phyloP scores from a whole-genome alignment of 1,139 yeast species.

The Williopsis jadinii region DNA sequence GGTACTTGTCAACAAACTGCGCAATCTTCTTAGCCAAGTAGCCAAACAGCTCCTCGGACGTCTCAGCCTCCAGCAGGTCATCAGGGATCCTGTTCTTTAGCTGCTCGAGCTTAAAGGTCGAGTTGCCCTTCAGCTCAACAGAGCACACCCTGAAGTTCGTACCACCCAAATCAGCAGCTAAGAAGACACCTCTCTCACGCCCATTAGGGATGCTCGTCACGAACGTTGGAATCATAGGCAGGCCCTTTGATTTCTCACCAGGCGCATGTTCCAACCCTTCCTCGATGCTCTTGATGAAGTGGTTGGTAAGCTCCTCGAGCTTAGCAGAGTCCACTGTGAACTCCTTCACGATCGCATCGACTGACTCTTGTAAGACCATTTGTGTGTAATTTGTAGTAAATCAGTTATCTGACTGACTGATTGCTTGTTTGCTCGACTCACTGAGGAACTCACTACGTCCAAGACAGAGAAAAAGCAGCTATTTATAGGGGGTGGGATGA shows the following conservation, averaged over 20 bases:
- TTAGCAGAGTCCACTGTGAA: conserved; percentile 8
- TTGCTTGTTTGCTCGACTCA: too few species aligned
- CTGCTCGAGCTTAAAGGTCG: conserved; percentile 66
- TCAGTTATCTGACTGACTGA: neutral
- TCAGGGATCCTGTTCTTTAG: conserved; percentile 67
- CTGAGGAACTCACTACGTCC: too few species aligned
- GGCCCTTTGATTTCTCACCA: conserved; percentile 19
- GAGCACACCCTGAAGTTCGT: conserved; percentile 89
- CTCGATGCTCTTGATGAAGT: conserved; percentile 12
- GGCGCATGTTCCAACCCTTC: conserved; percentile 6
- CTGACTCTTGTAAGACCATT: conserved; percentile 4
- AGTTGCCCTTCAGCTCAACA: conserved; percentile 70
- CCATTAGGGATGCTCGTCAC: conserved; percentile 82
- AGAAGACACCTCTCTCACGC: conserved; percentile 62
- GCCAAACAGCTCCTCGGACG: conserved; percentile 53
- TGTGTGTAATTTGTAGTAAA: neutral
- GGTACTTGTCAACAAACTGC: conserved; percentile 57
- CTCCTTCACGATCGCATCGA: conserved; percentile 6
- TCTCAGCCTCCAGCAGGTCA: conserved; percentile 53
- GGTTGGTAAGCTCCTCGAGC: conserved; percentile 10
- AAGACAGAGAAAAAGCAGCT: too few species aligned
- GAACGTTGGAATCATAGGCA: conserved; percentile 88
- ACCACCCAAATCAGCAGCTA: conserved; percentile 87
- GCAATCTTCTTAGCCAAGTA: conserved; percentile 68
- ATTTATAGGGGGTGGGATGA: too few species aligned